Conservation (phyloP, 768 basidiomycete genomes). For the Boletus rubescentipes region DNA sequence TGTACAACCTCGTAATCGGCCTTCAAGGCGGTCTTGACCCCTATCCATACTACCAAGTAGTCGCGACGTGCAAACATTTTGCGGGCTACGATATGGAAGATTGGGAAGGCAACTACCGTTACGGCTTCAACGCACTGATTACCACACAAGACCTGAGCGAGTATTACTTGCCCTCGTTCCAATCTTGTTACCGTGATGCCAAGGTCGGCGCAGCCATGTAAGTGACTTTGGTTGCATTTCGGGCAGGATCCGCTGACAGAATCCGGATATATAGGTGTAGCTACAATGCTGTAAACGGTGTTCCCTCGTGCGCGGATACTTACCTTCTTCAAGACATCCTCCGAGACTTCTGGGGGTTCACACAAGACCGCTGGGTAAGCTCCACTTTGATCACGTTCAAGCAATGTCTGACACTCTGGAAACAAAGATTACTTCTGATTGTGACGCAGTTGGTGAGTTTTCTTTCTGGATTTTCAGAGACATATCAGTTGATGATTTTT, state of each 20-base stretch:
- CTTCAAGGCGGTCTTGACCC: conserved; percentile 60
- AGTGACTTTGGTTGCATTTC: background rate
- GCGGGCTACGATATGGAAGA: conserved; percentile 59
- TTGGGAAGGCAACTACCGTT: conserved; percentile 51
- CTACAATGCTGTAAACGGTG: conserved; percentile 61
- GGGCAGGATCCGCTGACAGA: background rate
- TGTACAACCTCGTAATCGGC: conserved; percentile 51
- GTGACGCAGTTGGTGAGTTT: conserved; percentile 42
- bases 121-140: conserved; percentile 53
- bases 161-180: conserved; percentile 56
- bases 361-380: conserved; percentile 49
- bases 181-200: conserved; percentile 59
- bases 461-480: background rate
- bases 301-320: conserved; percentile 54
- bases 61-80: conserved; percentile 61
- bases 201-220: conserved; percentile 57
- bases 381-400: background rate
- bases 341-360: conserved; percentile 52
- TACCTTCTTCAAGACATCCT: conserved; percentile 53
- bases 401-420: background rate
- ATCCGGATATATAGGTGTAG: conserved; percentile 36
- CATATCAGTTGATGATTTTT: background rate
- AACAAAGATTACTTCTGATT: conserved; percentile 43
- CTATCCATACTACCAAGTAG: conserved; percentile 47
- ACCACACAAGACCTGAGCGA: conserved; percentile 54